These are phyloP conservation scores for Populus hybrid DNA, from an alignment of 441 rosid species.

Conservation along the genomic window DNA sequence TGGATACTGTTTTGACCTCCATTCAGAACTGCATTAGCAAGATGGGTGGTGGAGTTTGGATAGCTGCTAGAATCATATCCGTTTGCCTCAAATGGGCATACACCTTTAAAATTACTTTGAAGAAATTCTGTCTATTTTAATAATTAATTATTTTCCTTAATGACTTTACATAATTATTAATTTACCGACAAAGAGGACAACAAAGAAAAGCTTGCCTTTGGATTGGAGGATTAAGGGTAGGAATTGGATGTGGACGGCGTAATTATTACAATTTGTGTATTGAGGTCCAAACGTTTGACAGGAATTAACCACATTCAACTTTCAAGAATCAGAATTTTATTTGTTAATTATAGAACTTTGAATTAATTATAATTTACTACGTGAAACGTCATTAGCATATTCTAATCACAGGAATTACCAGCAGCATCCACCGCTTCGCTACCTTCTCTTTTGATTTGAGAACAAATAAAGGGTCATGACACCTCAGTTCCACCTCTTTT, in stretches of 20 bases:
- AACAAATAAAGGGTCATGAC: too few relatives aligned
- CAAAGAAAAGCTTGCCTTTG: not conserved
- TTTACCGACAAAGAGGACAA: not conserved
- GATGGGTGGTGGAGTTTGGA: not conserved
- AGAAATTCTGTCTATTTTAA: not conserved
- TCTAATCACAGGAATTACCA: not conserved
- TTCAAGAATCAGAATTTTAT: not conserved
- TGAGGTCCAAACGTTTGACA: not conserved
- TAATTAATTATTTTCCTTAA: not conserved
- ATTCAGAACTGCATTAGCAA: not conserved
- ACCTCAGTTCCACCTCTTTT: too few relatives aligned
- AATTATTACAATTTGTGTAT: conserved; percentile 6
- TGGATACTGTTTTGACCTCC: conserved; percentile 16
- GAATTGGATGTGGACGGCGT: conserved; percentile 1
- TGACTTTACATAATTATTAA: too few relatives aligned
- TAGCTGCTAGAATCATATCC: conserved; percentile 12
- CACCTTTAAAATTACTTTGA: not conserved
- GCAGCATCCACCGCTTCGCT: not conserved
- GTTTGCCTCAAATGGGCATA: not conserved
- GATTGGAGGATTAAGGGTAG: conserved; percentile 13
- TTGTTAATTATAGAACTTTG: too few relatives aligned
- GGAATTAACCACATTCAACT: not conserved
- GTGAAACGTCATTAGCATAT: conserved; percentile 9
- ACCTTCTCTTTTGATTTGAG: not conserved
- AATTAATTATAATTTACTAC: not conserved